Base-by-base conservation (phyloP, 441 rosid species). In the Viola pubescens region DNA sequence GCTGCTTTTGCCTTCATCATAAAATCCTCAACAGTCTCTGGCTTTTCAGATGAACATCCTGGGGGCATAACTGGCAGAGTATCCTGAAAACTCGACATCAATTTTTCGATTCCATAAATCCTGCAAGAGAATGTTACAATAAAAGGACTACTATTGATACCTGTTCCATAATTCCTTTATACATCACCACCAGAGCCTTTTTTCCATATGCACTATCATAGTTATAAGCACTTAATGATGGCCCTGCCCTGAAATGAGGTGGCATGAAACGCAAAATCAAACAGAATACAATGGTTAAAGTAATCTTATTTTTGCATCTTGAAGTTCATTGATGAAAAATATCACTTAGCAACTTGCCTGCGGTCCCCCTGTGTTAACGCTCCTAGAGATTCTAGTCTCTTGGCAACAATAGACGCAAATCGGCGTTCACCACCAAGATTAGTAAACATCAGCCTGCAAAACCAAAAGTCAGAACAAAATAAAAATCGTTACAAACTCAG, bases 381-480 rank as follows among this genome's bases (percentile, higher is more conserved):
- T 66, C 98, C 98, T 61, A 94, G 95, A 57, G 95, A 84, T 76
- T 86, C 97, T 72, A 94, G 78, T 73, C 99, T 81, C 88, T 94
- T 90, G 56, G 99, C 99, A 68, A 94, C 97, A 62, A 94, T 86
- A 62, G 99, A 94, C 69, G 99, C 99, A 85, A 94, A 94, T 58
- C 99, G 96, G 9, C 99, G 96, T 62, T 94, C 99, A 63, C 99
- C 99, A 70, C 97, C 96, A 56, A 94, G 95, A 82, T 90, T 87
- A 57, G 96, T 86, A 63, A 94, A 94, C 37, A 94, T 81, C 57
- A 94, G 70, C 77, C 99, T 90, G 80, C 62, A 71, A 68, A 65
- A 56, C 5, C 54, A 67, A 44, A 63, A 7, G 2, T 48, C 54
- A 43, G 41, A 42, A 48, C 12, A 45, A 42, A 54, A 51, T 14